Base-by-base conservation (phyloP, 345 rosid genomes). In the Camelina laxa region DNA sequence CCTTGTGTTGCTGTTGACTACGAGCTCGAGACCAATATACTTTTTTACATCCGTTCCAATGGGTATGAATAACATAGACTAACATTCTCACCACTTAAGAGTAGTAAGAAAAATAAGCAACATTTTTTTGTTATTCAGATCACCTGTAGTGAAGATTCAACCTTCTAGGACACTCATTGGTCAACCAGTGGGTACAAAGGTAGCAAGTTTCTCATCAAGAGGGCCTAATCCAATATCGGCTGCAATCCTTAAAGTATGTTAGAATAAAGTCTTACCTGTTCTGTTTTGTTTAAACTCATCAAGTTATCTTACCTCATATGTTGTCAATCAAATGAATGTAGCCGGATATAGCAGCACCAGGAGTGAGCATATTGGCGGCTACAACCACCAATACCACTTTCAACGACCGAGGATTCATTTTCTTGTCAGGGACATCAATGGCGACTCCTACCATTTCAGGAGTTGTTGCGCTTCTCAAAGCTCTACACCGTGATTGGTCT, bases 341-440 rank as follows among this genome's bases (percentile, higher is more conserved):
- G 85, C 87, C 84, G 8, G 85, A 75, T 59, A 76, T 84, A 31
- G 78, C 78, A 15, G 87, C 84, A 17, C 87, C 85, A 0, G 81
- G 82, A 4, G 87, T 73, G 7, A 75, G 60, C 45, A 71, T 81
- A 59, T 56, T 84, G 9, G 85, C 80, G 2, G 82, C 85, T 14
- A 79, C 69, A 65, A 19, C 79, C 21, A 71, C 82, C 5, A 19
- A 62, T 47, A 35, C 56, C 1, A 36, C 16, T 9, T 51, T 22
- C 0, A 64, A 13, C 36, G 80, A 79, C n/a, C 35, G 20, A 31
- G 79, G 80, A 20, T 85, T 30, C 47, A 38, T 17, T 17, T 13
- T 68, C 1, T 9, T 53, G 27, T 80, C 84, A 0, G 84, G 86
- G 30, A 85, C 88, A 74, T 85, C 86, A 21, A 74, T 76, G 82